Percentiles rank a stretch among this genome's conserved stretches.
phyloP scores from a whole-genome alignment of 1,284 basidiomycete genomes.

The Phellinidium pouzarii region DNA sequence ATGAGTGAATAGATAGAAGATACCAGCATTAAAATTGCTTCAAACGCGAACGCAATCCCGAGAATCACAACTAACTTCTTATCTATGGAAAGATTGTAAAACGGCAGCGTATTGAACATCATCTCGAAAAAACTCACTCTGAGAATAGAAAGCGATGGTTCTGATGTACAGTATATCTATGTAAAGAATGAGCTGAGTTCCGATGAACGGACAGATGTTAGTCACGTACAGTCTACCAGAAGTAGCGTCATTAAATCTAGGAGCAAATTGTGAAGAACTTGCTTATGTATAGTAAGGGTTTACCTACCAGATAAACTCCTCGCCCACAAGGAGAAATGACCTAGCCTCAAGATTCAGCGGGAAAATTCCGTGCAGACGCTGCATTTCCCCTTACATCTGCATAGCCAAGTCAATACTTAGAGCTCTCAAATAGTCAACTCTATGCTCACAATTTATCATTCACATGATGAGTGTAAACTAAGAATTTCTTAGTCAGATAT shows the following conservation, averaged over 20 bases:
- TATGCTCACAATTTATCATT: neutral
- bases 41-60: neutral
- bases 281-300: neutral
- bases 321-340: neutral
- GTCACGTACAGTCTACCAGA: conserved; percentile 2
- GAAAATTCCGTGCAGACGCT: neutral
- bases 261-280: neutral
- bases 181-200: neutral
- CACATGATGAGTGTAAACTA: neutral
- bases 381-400: neutral
- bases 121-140: neutral
- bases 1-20: neutral
- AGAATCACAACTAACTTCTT: neutral
- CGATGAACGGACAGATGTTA: neutral
- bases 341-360: neutral
- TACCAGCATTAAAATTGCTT: neutral
- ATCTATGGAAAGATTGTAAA: neutral
- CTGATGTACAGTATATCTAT: conserved; percentile 9
- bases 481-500: neutral
- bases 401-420: neutral
- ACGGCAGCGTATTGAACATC: neutral
- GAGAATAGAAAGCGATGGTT: conserved; percentile 1
- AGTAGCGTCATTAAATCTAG: conserved; percentile 2
- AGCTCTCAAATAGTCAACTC: neutral
- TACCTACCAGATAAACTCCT: neutral